Evolutionary conservation across 495 filamentous ascomycete species (phyloP), one percentile per base, ranked within the genome.

Genomic region (Bryoglossum gracile): DNA sequence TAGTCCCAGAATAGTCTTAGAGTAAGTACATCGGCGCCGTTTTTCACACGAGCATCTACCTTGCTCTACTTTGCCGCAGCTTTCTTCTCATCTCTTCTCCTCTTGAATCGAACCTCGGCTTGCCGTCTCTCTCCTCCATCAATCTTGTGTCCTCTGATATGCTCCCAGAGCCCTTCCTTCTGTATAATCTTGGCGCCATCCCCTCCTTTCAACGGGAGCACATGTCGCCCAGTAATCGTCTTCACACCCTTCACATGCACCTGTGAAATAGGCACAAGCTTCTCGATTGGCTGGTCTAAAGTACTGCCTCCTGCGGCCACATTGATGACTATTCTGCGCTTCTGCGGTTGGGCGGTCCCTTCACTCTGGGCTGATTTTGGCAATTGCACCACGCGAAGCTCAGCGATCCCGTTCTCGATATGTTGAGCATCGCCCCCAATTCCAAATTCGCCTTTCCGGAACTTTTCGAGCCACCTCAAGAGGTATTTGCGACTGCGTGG

Each of bases 91-190:
- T 58, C 59, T 44, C 46, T 51, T 43, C 56, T 48, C 60, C 76
- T 75, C 74, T 86, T 87, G 21, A 81, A 75, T 61, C 87, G 73
- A 36, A 97, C 83, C 68, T 94, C 84, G 14, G 81, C 83, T 67
- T 77, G 81, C 64, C 94, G 79, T 63, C 92, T 78, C 70, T 98
- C 92, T 73, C 92, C 92, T 59, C 92, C 92, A 73, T 98, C 92
- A 51, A 96, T 78, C 79, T 97, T 98, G 37, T 78, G 77, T 32
- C 92, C 92, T 48, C 84, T 74, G 59, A 67, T 73, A 56, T 86
- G 71, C 68, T 94, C 89, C 89, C 90, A 95, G 74, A 94, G 81
- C 3, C 86, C 86, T 59, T 95, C 89, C 53, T 84, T 80, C 5
- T 84, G 76, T 45, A 69, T 71, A 39, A 95, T 70, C 26, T 70